Evolutionary conservation across 345 rosid genomes (phyloP), one percentile per base, ranked within the genome.

Genomic region (Brassica rapa): DNA sequence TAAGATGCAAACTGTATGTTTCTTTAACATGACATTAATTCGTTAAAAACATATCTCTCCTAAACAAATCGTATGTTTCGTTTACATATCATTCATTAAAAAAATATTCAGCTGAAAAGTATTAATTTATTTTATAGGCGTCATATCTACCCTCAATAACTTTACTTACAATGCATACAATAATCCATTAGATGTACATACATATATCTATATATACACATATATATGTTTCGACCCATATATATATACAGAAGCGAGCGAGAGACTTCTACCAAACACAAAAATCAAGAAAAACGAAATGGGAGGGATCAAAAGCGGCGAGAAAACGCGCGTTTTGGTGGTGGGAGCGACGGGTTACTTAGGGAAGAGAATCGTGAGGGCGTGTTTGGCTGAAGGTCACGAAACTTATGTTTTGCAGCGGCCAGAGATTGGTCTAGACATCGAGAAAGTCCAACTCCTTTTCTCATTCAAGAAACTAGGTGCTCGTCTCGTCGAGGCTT

Each of bases 271-370:
- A 66, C 56, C 21, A 74, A 55, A 74, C 9, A 74, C 59, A 69
- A 10, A 43, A 3, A 66, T 14, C 64, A 16, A 51, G 8, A 35
- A 4, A 12, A n/a, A 33, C 11, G 33, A 62, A 15, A 74, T 80
- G 79, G 83, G 62, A 62, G 68, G 64, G 23, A 12, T 60, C 53
- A 64, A 63, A 62, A 1, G 10, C 62, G 46, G 19, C 1, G 68
- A 74, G 56, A 81, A 87, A 83, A 70, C 83, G 60, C 73, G 80
- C 24, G 94, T 93, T 24, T 82, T 93, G 33, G 83, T 93, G 8
- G 81, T 89, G 8, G 96, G 94, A 15, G 98, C 88, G 21, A 91
- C 91, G 5, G 96, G 97, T 4, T 91, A 88, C 85, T 60, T 91
- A 41, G 98, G 98, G 56, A 91, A 82, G 90, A 85, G 96, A 61